These are phyloP conservation scores for Somion occarium DNA, from an alignment of 1,284 basidiomycete genomes.

Conservation along the genomic window DNA sequence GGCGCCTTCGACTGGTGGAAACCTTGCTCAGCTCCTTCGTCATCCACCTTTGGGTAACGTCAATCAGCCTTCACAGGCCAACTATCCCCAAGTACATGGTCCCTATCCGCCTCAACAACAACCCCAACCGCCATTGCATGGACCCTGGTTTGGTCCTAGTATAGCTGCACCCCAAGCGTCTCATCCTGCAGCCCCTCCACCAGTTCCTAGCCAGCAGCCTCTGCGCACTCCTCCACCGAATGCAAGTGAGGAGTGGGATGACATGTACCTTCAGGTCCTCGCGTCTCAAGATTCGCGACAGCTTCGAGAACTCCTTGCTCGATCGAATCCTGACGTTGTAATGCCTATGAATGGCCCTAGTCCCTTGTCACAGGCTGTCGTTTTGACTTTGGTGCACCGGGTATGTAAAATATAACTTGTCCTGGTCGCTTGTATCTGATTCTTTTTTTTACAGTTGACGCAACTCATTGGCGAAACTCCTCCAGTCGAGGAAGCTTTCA, in stretches of 20 bases:
- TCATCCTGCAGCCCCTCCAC: slow-evolving; percentile 66
- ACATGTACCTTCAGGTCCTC: slow-evolving; percentile 69
- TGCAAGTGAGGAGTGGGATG: slow-evolving; percentile 74
- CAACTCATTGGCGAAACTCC: slow-evolving; percentile 67
- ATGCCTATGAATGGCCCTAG: slow-evolving; percentile 68
- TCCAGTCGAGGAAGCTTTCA: slow-evolving; percentile 73
- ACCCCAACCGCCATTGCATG: slow-evolving; percentile 40
- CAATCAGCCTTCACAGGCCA: slow-evolving; percentile 19
- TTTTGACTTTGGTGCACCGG: slow-evolving; percentile 74
- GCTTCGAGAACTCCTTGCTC: slow-evolving; percentile 65
- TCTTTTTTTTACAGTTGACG: slow-evolving; percentile 45
- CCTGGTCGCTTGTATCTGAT: slow-evolving; percentile 2
- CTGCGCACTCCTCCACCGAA: slow-evolving; percentile 45
- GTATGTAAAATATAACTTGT: slow-evolving; percentile 38
- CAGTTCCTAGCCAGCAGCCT: slow-evolving; percentile 38
- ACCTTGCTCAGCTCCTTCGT: slow-evolving; percentile 21
- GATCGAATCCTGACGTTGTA: slow-evolving; percentile 70
- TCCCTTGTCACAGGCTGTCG: slow-evolving; percentile 75
- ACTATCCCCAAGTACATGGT: slow-evolving; percentile 18
- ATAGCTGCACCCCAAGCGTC: slow-evolving; percentile 75
- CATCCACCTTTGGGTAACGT: slow-evolving; percentile 21
- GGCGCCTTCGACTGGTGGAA: slow-evolving; percentile 18
- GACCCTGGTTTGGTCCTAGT: slow-evolving; percentile 18
- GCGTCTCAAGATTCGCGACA: slow-evolving; percentile 67
- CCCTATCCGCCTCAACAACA: slow-evolving; percentile 31